Percentiles rank a stretch among this genome's conserved stretches.
phyloP scores from a whole-genome alignment of 1,284 basidiomycete genomes.

The Puccinia coronata region DNA sequence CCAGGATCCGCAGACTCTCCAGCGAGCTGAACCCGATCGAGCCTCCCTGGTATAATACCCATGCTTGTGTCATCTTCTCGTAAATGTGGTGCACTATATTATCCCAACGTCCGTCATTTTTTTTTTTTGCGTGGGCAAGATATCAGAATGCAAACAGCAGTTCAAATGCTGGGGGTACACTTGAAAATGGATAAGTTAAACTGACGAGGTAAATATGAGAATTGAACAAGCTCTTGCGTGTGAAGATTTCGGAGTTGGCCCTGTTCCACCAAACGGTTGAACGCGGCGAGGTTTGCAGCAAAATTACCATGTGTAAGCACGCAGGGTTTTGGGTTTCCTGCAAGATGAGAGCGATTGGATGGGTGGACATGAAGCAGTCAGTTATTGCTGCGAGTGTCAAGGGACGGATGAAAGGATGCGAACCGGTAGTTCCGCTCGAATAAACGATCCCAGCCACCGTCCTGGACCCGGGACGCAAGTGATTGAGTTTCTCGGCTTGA shows the following conservation, averaged over 20 bases:
- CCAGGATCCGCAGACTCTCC: slow-evolving; percentile 22
- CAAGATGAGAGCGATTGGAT: background rate
- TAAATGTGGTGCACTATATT: slow-evolving; percentile 39
- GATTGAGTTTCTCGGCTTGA: slow-evolving; percentile 16
- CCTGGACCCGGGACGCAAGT: background rate
- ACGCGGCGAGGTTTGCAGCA: slow-evolving; percentile 34
- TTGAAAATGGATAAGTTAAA: background rate
- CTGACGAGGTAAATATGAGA: slow-evolving; percentile 49
- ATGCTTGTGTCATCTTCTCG: slow-evolving; percentile 45
- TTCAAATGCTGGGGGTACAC: background rate
- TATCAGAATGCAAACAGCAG: background rate
- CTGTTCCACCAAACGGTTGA: slow-evolving; percentile 19
- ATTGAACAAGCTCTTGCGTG: slow-evolving; percentile 34
- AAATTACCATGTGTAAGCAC: slow-evolving; percentile 41
- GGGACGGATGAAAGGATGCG: background rate
- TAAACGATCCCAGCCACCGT: slow-evolving; percentile 36
- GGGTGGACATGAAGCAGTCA: background rate
- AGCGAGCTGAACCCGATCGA: too few species aligned
- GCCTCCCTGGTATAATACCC: slow-evolving; percentile 24
- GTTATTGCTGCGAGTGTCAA: background rate
- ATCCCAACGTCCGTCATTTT: background rate
- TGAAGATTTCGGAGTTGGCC: slow-evolving; percentile 15
- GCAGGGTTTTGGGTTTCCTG: slow-evolving; percentile 29
- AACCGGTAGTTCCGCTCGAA: slow-evolving; percentile 44
- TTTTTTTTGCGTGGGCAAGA: background rate